Conservation (phyloP, 352 stramenopile species). For the Pythium apleroticum region DNA sequence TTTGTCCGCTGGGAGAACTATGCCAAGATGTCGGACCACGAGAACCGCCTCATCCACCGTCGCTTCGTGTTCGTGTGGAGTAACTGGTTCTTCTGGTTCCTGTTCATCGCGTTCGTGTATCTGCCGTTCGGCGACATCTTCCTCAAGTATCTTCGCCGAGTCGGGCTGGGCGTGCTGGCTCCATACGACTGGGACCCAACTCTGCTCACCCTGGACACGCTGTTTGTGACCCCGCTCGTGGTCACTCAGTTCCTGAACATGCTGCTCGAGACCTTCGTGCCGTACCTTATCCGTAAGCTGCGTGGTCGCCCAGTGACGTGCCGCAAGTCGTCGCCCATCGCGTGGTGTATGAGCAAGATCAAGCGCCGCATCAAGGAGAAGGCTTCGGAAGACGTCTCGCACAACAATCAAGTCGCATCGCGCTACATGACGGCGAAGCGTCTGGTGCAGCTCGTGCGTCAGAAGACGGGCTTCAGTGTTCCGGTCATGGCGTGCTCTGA, state of each 20-base stretch:
- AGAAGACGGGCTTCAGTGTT: slow-evolving; percentile 68
- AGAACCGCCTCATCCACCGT: slow-evolving; percentile 84
- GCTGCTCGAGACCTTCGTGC: slow-evolving; percentile 84
- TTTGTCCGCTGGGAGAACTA: slow-evolving; percentile 89
- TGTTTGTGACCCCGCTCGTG: slow-evolving; percentile 87
- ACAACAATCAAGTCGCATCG: slow-evolving; percentile 17
- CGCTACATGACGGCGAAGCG: slow-evolving; percentile 65
- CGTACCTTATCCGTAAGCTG: slow-evolving; percentile 80
- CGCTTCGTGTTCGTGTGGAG: slow-evolving; percentile 91
- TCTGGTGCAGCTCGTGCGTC: slow-evolving; percentile 63
- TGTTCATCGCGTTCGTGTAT: slow-evolving; percentile 91
- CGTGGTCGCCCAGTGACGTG: slow-evolving; percentile 66
- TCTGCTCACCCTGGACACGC: slow-evolving; percentile 78
- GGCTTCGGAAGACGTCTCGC: slow-evolving; percentile 31
- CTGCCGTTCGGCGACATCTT: slow-evolving; percentile 80
- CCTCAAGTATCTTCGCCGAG: slow-evolving; percentile 47
- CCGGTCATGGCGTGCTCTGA: slow-evolving; percentile 70
- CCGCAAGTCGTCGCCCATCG: slow-evolving; percentile 59
- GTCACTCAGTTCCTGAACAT: slow-evolving; percentile 90
- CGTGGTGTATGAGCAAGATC: slow-evolving; percentile 50
- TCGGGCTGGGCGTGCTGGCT: slow-evolving; percentile 52
- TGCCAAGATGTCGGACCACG: slow-evolving; percentile 82
- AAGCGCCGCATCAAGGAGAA: slow-evolving; percentile 38
- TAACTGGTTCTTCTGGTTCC: slow-evolving; percentile 92
- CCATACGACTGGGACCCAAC: slow-evolving; percentile 75